Conservation (phyloP, 768 basidiomycete genomes). For the Tulasnella sp. region DNA sequence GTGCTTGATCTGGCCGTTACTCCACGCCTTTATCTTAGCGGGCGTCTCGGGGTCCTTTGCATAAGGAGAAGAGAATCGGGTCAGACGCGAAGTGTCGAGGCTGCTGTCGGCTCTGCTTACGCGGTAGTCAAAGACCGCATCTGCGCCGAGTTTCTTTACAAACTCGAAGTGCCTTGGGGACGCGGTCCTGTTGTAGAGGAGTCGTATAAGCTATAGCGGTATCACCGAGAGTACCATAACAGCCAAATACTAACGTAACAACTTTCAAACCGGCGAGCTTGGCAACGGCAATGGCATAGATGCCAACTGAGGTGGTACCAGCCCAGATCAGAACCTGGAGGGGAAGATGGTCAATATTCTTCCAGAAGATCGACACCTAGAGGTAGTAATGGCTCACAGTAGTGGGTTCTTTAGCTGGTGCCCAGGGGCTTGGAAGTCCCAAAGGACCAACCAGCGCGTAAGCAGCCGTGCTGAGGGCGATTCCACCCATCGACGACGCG, state of each 20-base stretch:
- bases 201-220: neutral
- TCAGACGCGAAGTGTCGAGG: neutral
- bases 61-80: neutral
- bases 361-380: neutral
- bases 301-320: constrained; percentile 28
- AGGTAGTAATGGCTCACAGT: neutral
- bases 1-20: neutral
- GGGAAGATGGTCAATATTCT: neutral
- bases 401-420: constrained; percentile 7
- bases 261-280: constrained; percentile 40
- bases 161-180: constrained; percentile 36
- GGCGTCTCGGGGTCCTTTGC: constrained; percentile 9
- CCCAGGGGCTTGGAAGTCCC: constrained; percentile 20
- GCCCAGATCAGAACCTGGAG: constrained; percentile 23
- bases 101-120: neutral
- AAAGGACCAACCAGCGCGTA: constrained; percentile 22
- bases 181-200: constrained; percentile 28
- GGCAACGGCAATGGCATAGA: constrained; percentile 37
- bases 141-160: constrained; percentile 38
- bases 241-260: constrained; percentile 27
- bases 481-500: constrained; percentile 24
- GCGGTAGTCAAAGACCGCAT: constrained; percentile 36
- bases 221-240: neutral
- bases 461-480: constrained; percentile 25
- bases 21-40: neutral